phyloP scores from a whole-genome alignment of 2,329 filamentous ascomycete genomes.

The Erysiphe pulchra region DNA sequence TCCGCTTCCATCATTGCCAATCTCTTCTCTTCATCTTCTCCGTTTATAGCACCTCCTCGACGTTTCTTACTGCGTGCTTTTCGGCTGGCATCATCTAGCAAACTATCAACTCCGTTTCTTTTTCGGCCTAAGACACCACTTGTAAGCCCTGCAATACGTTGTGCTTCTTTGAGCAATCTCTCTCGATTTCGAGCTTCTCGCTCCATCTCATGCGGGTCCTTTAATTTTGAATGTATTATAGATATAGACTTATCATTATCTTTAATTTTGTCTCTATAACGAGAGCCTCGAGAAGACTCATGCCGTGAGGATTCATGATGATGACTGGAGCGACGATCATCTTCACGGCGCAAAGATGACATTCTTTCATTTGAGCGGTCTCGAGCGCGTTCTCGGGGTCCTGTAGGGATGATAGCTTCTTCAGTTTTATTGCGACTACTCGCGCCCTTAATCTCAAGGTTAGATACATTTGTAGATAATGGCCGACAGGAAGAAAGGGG shows the following conservation, averaged over 20 bases:
- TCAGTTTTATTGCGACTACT: conserved; percentile 8
- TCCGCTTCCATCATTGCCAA: conserved; percentile 27
- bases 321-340: conserved; percentile 11
- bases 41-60: conserved; percentile 5
- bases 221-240: conserved; percentile 2
- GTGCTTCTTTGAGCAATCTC: conserved; percentile 40
- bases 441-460: conserved; percentile 13
- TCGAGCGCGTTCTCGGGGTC: conserved; percentile 11
- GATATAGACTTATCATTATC: background rate
- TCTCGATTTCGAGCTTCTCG: conserved; percentile 40
- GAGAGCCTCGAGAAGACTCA: conserved; percentile 11
- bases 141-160: conserved; percentile 31
- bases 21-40: conserved; percentile 12
- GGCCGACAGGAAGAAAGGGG: conserved; percentile 3
- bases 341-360: conserved; percentile 7
- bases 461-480: conserved; percentile 4
- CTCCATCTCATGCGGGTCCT: conserved; percentile 32
- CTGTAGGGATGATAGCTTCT: conserved; percentile 10
- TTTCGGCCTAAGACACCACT: conserved; percentile 17
- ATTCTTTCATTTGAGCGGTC: conserved; percentile 14
- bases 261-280: conserved; percentile 1
- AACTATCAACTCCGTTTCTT: conserved; percentile 21
- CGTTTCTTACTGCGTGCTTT: conserved; percentile 21
- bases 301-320: conserved; percentile 1
- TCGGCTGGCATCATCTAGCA: conserved; percentile 18